Percentiles rank a stretch among this genome's conserved stretches.
Evolutionary conservation across 306 rosid species (phyloP).

Genomic region (Cercis canadensis): DNA sequence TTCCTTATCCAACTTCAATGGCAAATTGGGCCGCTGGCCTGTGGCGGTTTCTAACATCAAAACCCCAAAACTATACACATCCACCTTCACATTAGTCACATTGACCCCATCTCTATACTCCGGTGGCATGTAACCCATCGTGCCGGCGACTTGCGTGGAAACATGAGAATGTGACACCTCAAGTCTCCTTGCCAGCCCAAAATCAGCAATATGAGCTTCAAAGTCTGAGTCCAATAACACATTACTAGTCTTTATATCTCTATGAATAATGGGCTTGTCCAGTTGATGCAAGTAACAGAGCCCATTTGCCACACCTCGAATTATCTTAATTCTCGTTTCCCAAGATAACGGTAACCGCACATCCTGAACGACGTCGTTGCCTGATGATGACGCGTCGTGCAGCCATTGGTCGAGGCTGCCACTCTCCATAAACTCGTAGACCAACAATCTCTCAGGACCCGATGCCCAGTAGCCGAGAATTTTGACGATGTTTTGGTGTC

Average conservation of each 20-base stretch:
- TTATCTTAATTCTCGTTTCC: conserved; percentile 60
- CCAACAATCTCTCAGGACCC: conserved; percentile 69
- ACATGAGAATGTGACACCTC: conserved; percentile 64
- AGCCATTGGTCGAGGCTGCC: conserved; percentile 90
- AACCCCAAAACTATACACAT: conserved; percentile 86
- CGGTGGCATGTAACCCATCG: conserved; percentile 97
- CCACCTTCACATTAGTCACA: conserved; percentile 65
- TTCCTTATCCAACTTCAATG: conserved; percentile 11
- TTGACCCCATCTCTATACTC: conserved; percentile 72
- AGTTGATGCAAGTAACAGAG: conserved; percentile 66
- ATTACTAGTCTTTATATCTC: conserved; percentile 87
- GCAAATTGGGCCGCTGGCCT: conserved; percentile 71
- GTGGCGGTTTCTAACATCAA: conserved; percentile 74
- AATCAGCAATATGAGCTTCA: conserved; percentile 88
- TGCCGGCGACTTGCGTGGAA: conserved; percentile 85
- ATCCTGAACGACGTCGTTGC: conserved; percentile 26
- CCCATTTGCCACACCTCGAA: conserved; percentile 74
- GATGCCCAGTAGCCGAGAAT: conserved; percentile 81
- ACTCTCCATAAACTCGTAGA: conserved; percentile 74
- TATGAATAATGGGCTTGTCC: conserved; percentile 73
- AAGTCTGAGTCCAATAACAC: conserved; percentile 64
- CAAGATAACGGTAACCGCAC: conserved; percentile 58
- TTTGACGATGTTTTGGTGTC: conserved; percentile 71
- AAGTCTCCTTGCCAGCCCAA: conserved; percentile 82
- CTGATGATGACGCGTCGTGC: conserved; percentile 47